Conservation (phyloP, 768 basidiomycete genomes). For the Boletus sp. region DNA sequence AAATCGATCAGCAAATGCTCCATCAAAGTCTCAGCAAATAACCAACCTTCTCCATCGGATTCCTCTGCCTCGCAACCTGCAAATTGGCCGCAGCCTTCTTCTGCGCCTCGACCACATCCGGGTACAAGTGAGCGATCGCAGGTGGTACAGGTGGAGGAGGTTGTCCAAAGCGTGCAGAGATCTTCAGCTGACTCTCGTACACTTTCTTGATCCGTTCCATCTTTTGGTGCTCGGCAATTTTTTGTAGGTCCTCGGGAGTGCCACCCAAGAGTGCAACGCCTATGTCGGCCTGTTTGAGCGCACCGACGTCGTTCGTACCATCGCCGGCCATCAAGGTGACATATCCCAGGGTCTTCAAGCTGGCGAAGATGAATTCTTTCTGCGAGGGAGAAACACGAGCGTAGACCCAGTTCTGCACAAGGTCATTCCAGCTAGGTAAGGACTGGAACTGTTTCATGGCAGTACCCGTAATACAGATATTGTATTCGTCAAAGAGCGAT, state of each 20-base stretch:
- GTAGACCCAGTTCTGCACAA: conserved; percentile 97
- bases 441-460: conserved; percentile 86
- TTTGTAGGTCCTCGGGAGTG: conserved; percentile 85
- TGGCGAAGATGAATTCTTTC: conserved; percentile 93
- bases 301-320: conserved; percentile 98
- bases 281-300: conserved; percentile 96
- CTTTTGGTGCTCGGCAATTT: conserved; percentile 90
- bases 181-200: conserved; percentile 92
- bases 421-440: conserved; percentile 68
- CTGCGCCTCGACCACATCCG: conserved; percentile 89
- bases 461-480: conserved; percentile 94
- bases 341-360: conserved; percentile 86
- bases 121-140: conserved; percentile 82
- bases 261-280: conserved; percentile 93
- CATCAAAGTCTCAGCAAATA: neutral
- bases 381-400: conserved; percentile 95
- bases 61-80: conserved; percentile 66
- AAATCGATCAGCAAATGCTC: conserved; percentile 11
- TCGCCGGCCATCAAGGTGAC: conserved; percentile 97
- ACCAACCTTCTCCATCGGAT: conserved; percentile 88
- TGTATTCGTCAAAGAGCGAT: conserved; percentile 79
- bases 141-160: conserved; percentile 92
- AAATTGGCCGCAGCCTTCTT: conserved; percentile 70
- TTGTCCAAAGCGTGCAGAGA: conserved; percentile 88
- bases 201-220: conserved; percentile 93